These are phyloP conservation scores for Theobroma grandiflorum DNA, from an alignment of 441 rosid species.

Conservation along the genomic window DNA sequence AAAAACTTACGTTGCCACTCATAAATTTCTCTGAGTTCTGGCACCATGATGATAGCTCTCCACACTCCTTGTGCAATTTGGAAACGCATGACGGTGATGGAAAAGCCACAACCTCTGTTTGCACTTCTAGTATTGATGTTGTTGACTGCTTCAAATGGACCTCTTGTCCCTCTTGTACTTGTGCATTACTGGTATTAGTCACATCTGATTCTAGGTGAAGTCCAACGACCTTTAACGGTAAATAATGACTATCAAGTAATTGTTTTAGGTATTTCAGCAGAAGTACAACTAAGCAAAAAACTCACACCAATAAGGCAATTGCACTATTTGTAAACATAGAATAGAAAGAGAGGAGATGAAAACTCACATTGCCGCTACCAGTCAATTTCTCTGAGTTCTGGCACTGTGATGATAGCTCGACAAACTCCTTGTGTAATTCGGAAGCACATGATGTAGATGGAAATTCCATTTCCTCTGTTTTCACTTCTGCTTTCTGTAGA, in stretches of 20 bases:
- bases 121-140: neutral
- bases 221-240: constrained; percentile 25
- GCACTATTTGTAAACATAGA: neutral
- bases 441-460: constrained; percentile 20
- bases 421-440: constrained; percentile 11
- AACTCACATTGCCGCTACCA: constrained; percentile 28
- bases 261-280: neutral
- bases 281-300: constrained; percentile 17
- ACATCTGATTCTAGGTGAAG: constrained; percentile 22
- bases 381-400: neutral
- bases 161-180: constrained; percentile 21
- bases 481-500: neutral
- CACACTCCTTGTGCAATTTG: neutral
- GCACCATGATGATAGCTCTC: constrained; percentile 1
- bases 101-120: constrained; percentile 2
- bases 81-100: constrained; percentile 23
- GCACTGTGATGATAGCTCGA: neutral
- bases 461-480: constrained; percentile 4
- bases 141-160: constrained; percentile 5
- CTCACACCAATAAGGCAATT: constrained; percentile 19
- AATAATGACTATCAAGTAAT: neutral
- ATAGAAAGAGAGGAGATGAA: neutral
- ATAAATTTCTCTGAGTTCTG: neutral
- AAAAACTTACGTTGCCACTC: constrained; percentile 31
- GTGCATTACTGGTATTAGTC: constrained; percentile 5